Evolutionary conservation across 306 rosid species (phyloP).

Genomic region (Delonix regia): DNA sequence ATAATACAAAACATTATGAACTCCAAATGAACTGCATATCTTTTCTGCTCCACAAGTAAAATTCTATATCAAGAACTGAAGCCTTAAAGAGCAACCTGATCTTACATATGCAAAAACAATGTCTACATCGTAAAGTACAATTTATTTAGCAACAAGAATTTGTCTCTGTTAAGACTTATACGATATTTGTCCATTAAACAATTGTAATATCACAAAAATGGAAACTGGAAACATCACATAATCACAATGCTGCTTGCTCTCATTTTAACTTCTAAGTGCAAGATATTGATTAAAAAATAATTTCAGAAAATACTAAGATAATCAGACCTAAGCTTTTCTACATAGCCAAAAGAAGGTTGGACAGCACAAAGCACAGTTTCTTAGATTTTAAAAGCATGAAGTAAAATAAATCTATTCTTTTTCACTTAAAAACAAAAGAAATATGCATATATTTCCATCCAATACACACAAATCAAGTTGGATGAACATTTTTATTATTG

Average conservation of each 20-base stretch:
- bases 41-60: constrained; percentile 60
- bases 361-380: too few species aligned
- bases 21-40: constrained; percentile 59
- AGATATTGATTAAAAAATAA: background rate
- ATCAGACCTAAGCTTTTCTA: background rate
- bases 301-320: constrained; percentile 12
- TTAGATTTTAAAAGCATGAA: background rate
- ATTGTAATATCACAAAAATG: background rate
- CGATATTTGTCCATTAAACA: too few species aligned
- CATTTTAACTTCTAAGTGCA: constrained; percentile 10
- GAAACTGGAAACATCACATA: background rate
- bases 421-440: background rate
- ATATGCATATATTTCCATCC: background rate
- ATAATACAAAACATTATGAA: constrained; percentile 58
- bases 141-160: background rate
- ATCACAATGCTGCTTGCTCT: constrained; percentile 18
- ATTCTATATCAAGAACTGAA: constrained; percentile 26
- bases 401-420: background rate
- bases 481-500: background rate
- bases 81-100: constrained; percentile 16
- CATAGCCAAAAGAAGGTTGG: background rate
- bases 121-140: constrained; percentile 17
- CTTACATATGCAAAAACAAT: constrained; percentile 1
- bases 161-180: too few species aligned
- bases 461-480: background rate